These are phyloP conservation scores for Trichosporon asahii DNA, from an alignment of 1,284 basidiomycete genomes.

Conservation along the genomic window DNA sequence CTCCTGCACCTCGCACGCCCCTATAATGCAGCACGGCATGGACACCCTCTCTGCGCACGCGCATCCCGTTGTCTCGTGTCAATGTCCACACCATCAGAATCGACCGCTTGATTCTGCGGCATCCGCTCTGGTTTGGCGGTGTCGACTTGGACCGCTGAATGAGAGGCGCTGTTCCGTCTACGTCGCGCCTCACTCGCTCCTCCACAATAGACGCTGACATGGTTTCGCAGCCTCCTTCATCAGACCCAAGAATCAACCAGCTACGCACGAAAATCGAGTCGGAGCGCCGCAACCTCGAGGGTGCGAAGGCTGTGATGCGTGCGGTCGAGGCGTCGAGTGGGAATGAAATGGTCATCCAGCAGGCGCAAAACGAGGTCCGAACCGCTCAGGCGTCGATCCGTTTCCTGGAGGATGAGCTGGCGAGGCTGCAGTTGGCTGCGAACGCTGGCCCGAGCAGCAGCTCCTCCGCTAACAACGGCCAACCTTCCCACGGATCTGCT, in stretches of 20 bases:
- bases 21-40: background rate
- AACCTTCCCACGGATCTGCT: background rate
- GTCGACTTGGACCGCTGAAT: background rate
- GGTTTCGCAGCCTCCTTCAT: slow-evolving; percentile 15
- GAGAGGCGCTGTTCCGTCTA: background rate
- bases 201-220: slow-evolving; percentile 8
- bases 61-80: background rate
- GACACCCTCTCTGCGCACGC: background rate
- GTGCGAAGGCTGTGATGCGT: slow-evolving; percentile 51
- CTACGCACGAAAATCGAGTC: slow-evolving; percentile 47
- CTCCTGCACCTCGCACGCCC: background rate
- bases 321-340: slow-evolving; percentile 49
- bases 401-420: slow-evolving; percentile 50
- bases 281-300: slow-evolving; percentile 50
- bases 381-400: slow-evolving; percentile 48
- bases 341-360: slow-evolving; percentile 52
- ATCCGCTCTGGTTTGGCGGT: background rate
- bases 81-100: background rate
- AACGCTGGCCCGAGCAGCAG: background rate
- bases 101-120: background rate
- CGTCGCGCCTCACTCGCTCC: too few relatives aligned
- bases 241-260: slow-evolving; percentile 38
- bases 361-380: slow-evolving; percentile 52
- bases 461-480: slow-evolving; percentile 10
- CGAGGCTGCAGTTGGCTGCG: slow-evolving; percentile 40